These are phyloP conservation scores for Candida dubliniensis DNA, from an alignment of 1,139 yeast genomes.

Conservation along the genomic window DNA sequence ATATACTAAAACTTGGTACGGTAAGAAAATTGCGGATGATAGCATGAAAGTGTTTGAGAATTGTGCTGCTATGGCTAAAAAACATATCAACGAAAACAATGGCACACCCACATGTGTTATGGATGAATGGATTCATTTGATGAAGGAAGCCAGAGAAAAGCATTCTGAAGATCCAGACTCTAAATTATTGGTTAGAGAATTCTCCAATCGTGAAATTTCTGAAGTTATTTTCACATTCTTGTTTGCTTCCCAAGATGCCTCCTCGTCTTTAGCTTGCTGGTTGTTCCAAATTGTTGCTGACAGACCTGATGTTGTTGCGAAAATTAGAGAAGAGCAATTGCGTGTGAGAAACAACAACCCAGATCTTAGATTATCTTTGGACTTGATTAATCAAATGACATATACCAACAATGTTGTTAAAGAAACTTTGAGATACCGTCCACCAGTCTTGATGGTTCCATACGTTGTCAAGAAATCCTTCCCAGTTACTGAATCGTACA, in stretches of 20 bases:
- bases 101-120: slow-evolving; percentile 83
- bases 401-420: slow-evolving; percentile 88
- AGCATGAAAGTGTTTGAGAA: slow-evolving; percentile 87
- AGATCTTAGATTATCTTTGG: slow-evolving; percentile 57
- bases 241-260: slow-evolving; percentile 97
- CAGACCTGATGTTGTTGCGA: slow-evolving; percentile 82
- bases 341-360: slow-evolving; percentile 79
- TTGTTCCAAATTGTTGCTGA: slow-evolving; percentile 94
- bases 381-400: slow-evolving; percentile 78
- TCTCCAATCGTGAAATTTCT: slow-evolving; percentile 86
- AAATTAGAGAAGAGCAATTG: slow-evolving; percentile 89
- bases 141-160: slow-evolving; percentile 71
- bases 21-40: slow-evolving; percentile 87
- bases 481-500: slow-evolving; percentile 79
- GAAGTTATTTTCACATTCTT: slow-evolving; percentile 95
- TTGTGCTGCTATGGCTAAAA: slow-evolving; percentile 86
- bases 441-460: slow-evolving; percentile 98
- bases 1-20: slow-evolving; percentile 97
- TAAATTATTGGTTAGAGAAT: slow-evolving; percentile 72
- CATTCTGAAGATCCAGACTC: slow-evolving; percentile 45
- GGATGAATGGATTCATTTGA: slow-evolving; percentile 91
- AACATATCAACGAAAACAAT: slow-evolving; percentile 67
- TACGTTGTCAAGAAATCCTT: slow-evolving; percentile 84
- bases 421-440: slow-evolving; percentile 91
- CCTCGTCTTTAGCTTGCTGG: slow-evolving; percentile 98